A percentile compares a stretch with the other conserved stretches of the same genome.
phyloP scores from a whole-genome alignment of 2,329 filamentous ascomycete genomes.

The Diaporthe citri region DNA sequence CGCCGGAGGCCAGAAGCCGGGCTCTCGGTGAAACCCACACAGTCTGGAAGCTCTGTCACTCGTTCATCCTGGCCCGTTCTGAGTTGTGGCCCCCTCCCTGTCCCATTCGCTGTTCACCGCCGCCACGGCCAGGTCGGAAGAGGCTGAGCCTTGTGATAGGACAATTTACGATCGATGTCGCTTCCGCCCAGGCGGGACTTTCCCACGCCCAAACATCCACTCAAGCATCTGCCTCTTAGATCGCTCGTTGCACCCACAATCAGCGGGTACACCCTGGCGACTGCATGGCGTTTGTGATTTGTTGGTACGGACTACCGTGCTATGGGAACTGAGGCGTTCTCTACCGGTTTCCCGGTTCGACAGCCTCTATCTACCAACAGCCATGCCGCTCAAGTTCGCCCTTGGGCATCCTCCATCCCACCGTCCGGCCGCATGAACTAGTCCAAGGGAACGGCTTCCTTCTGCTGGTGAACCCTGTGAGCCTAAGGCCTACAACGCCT shows the following conservation, averaged over 20 bases:
- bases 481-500: not conserved
- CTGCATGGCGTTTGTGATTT: slow-evolving; percentile 13
- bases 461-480: slow-evolving; percentile 26
- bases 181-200: slow-evolving; percentile 31
- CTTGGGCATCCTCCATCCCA: not conserved
- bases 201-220: slow-evolving; percentile 18
- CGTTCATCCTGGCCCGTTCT: slow-evolving; percentile 31
- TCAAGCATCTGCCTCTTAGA: not conserved
- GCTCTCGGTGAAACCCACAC: slow-evolving; percentile 27
- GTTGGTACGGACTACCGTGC: slow-evolving; percentile 25
- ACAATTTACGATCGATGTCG: slow-evolving; percentile 37
- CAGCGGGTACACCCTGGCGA: slow-evolving; percentile 17
- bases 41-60: slow-evolving; percentile 26
- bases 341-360: not conserved
- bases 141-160: slow-evolving; percentile 41
- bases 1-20: slow-evolving; percentile 36
- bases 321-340: slow-evolving; percentile 11
- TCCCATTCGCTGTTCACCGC: slow-evolving; percentile 38
- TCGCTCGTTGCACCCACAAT: slow-evolving; percentile 6
- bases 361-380: slow-evolving; percentile 12
- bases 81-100: not conserved
- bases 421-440: slow-evolving; percentile 25
- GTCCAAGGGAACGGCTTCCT: slow-evolving; percentile 22
- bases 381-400: slow-evolving; percentile 1
- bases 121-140: slow-evolving; percentile 30